These are phyloP conservation scores for Avena sativa DNA, from an alignment of 176 grass and related monocot genomes.

Conservation along the genomic window DNA sequence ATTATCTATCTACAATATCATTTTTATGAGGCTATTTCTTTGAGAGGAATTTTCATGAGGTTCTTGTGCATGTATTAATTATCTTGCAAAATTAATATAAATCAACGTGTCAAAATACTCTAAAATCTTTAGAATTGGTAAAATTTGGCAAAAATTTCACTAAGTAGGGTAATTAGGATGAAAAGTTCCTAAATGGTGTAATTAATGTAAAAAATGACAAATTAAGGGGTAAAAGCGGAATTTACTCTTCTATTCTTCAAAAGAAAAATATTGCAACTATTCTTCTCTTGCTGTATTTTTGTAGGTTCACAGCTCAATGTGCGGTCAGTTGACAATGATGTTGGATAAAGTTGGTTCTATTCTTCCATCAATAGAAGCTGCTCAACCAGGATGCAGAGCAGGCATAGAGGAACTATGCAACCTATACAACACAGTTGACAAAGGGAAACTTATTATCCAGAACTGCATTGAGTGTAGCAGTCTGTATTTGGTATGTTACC, in stretches of 20 bases:
- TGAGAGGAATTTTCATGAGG: neutral
- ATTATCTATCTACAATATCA: neutral
- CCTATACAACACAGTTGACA: slow-evolving; percentile 82
- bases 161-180: too few relatives aligned
- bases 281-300: neutral
- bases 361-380: slow-evolving; percentile 89
- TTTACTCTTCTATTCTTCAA: neutral
- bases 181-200: too few relatives aligned
- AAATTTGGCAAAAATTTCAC: too few relatives aligned
- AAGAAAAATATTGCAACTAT: neutral
- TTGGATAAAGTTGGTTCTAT: slow-evolving; percentile 75
- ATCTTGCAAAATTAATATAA: too few relatives aligned
- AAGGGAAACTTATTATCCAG: slow-evolving; percentile 73
- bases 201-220: too few relatives aligned
- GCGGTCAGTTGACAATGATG: slow-evolving; percentile 66
- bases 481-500: slow-evolving; percentile 82
- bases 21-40: neutral
- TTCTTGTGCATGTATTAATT: too few relatives aligned
- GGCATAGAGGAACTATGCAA: slow-evolving; percentile 91
- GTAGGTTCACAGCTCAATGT: slow-evolving; percentile 79
- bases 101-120: too few relatives aligned
- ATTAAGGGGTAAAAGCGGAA: too few relatives aligned
- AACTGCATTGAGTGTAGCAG: slow-evolving; percentile 82
- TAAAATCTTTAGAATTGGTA: too few relatives aligned
- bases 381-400: slow-evolving; percentile 70